Conservation (phyloP, 306 rosid genomes). For the Lupinus albus region DNA sequence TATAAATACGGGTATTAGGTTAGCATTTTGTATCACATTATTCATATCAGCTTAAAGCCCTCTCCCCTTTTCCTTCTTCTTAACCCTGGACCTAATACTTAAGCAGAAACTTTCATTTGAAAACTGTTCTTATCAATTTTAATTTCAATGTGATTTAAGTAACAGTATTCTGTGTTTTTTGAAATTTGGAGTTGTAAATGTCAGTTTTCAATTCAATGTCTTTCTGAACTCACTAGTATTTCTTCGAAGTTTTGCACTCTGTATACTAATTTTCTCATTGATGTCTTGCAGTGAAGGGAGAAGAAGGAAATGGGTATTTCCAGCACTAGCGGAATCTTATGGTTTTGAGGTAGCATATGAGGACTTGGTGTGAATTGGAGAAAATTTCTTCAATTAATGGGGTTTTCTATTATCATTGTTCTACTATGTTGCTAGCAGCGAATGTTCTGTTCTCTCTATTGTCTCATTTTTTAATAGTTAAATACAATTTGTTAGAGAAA, state of each 20-base stretch:
- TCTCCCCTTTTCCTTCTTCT: background rate
- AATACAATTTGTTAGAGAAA: background rate
- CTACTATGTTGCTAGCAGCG: slow-evolving; percentile 18
- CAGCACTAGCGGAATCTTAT: slow-evolving; percentile 60
- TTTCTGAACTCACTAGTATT: slow-evolving; percentile 29
- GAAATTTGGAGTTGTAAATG: slow-evolving; percentile 20
- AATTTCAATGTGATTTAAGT: slow-evolving; percentile 21
- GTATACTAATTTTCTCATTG: slow-evolving; percentile 40
- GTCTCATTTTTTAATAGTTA: background rate
- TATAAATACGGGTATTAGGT: no score
- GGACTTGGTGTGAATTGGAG: slow-evolving; percentile 11
- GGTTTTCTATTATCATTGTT: slow-evolving; percentile 26
- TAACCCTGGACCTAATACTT: background rate
- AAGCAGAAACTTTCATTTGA: background rate
- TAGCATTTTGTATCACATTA: background rate
- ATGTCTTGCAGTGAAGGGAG: slow-evolving; percentile 85
- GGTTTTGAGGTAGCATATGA: slow-evolving; percentile 55
- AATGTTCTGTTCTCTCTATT: background rate
- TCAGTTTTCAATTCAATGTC: slow-evolving; percentile 15
- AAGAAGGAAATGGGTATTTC: slow-evolving; percentile 91
- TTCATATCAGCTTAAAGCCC: background rate
- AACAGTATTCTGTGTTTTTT: slow-evolving; percentile 9
- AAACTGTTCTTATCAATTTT: slow-evolving; percentile 1
- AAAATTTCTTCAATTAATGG: background rate
- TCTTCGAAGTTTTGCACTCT: slow-evolving; percentile 18